These are phyloP conservation scores for Limnanthes douglasii DNA, from an alignment of 345 rosid genomes.

Conservation along the genomic window DNA sequence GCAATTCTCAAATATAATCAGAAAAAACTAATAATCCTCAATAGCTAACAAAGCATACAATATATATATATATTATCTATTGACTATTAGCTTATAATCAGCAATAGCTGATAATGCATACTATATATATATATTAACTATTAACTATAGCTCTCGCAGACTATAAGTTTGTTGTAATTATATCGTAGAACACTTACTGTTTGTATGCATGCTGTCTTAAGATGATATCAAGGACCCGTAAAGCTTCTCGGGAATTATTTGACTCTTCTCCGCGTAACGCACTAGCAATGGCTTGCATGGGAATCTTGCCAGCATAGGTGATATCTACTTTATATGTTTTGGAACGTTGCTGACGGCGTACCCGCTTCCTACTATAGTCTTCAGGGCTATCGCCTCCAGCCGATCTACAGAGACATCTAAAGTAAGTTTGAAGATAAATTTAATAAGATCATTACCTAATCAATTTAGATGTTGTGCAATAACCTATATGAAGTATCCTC, in stretches of 20 bases:
- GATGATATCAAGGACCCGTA: conserved; percentile 73
- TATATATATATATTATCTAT: no score
- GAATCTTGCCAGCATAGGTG: conserved; percentile 68
- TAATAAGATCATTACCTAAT: conserved; percentile 3
- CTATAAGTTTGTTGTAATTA: no score
- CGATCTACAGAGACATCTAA: conserved; percentile 35
- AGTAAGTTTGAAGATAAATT: no score
- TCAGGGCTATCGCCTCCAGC: conserved; percentile 22
- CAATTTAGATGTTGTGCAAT: not conserved
- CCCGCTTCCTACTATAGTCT: conserved; percentile 42
- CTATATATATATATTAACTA: no score
- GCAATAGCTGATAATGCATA: no score
- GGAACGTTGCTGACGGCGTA: conserved; percentile 39
- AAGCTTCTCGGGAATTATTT: conserved; percentile 66
- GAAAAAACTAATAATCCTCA: not conserved
- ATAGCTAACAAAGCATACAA: not conserved
- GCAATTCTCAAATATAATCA: conserved; percentile 1
- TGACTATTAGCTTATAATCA: no score
- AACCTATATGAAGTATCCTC: conserved; percentile 22
- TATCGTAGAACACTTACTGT: conserved; percentile 73
- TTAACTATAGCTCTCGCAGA: no score
- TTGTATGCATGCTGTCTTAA: conserved; percentile 79
- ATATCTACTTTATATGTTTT: conserved; percentile 56
- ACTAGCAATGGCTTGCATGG: conserved; percentile 70
- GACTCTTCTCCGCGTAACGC: conserved; percentile 75